These are phyloP conservation scores for Anaeramoeba ignava DNA, from an alignment of 78 protist genomes.

Conservation along the genomic window DNA sequence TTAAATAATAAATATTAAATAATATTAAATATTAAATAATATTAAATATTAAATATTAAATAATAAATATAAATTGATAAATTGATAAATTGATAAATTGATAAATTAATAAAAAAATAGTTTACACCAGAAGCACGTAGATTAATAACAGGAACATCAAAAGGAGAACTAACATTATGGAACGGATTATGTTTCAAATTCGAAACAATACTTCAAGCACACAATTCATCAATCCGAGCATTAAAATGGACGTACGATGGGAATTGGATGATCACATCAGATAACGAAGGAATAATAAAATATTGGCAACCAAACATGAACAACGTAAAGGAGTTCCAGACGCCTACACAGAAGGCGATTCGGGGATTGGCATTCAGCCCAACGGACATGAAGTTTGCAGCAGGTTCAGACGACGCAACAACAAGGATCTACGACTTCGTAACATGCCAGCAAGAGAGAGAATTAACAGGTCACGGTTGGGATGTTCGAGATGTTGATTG, in stretches of 20 bases:
- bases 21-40: too few relatives aligned
- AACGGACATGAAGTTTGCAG: constrained; percentile 60
- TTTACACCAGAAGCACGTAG: constrained; percentile 77
- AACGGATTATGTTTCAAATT: constrained; percentile 76
- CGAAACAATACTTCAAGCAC: constrained; percentile 72
- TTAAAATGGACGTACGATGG: constrained; percentile 70
- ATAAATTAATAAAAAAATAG: too few relatives aligned
- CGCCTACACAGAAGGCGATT: constrained; percentile 22
- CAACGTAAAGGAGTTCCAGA: constrained; percentile 51
- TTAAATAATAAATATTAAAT: too few relatives aligned
- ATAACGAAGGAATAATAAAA: constrained; percentile 61
- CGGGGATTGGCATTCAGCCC: constrained; percentile 33
- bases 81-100: too few relatives aligned
- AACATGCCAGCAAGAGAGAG: constrained; percentile 29
- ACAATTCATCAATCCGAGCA: constrained; percentile 64
- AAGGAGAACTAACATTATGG: constrained; percentile 84
- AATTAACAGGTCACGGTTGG: constrained; percentile 16
- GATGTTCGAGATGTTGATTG: constrained; percentile 48
- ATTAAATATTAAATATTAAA: too few relatives aligned
- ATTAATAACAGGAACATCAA: constrained; percentile 52
- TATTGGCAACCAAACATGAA: constrained; percentile 87
- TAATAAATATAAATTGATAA: too few relatives aligned
- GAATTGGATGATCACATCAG: constrained; percentile 72
- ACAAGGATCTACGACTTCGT: constrained; percentile 34
- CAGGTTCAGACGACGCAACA: constrained; percentile 66